Base-by-base conservation (phyloP, 2,329 filamentous ascomycete genomes). In the Aureobasidium namibiae region DNA sequence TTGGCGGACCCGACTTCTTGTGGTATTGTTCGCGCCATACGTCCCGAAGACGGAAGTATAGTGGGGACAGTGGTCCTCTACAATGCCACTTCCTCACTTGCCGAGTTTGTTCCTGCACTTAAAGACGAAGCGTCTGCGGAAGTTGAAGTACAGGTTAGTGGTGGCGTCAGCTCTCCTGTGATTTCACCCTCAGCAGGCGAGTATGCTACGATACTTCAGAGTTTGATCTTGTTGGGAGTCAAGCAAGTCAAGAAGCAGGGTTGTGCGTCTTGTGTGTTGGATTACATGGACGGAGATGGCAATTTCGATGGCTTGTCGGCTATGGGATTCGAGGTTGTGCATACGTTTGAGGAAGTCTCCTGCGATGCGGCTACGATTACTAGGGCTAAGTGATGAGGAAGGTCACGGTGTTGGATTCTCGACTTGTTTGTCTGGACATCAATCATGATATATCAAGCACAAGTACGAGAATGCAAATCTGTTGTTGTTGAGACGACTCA, bases 21-120 rank as follows among this genome's bases (percentile, higher is more conserved):
- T 66, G 89, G 89, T 38, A 88, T 95, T 61, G 91, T 95, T 60
- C 83, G 90, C 31, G 90, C 90, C 23, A 94, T 91, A 72, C 79
- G 85, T 58, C 79, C 81, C 0, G 80, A 82, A 49, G 87, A 86
- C 60, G 83, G 83, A 2, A 78, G 77, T n/a, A 74, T 95, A 21
- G 73, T 95, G 7, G 90, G 89, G 1, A 92, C 87, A 1, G 84
- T 95, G 14, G 86, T 95, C 62, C 82, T 95, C 41, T 92, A 89
- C 74, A 87, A 85, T 64, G 82, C 82, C 49, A 82, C 83, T 45
- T 89, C 88, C 58, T 77, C 79, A 13, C 75, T 95, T 48, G 82
- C 85, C 7, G 83, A 84, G 29, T 86, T 85, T 65, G 80, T 94
- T 53, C 89, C 90, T 0, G 77, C 82, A 1, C 75, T 94, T 62